Base-by-base conservation (phyloP, 371 early-diverging fungal species). In the Mucor sp. region DNA sequence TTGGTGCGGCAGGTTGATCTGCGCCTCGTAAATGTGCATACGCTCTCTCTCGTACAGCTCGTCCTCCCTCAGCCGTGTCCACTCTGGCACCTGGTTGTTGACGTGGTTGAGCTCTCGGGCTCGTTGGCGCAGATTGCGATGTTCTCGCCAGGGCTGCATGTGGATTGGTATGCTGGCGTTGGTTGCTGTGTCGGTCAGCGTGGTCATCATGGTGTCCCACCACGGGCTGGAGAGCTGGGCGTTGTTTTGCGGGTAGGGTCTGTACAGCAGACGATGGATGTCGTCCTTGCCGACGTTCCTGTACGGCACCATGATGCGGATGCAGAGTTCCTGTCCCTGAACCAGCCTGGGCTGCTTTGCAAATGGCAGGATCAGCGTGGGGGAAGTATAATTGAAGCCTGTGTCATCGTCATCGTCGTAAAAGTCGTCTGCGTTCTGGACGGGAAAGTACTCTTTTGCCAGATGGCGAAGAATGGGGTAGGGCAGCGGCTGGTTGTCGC, bases 11-110 rank as follows among this genome's bases (percentile, higher is more conserved):
- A 85, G 21, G 5, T 43, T 55, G 17, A 84, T 58, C 15, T 77
- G 74, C 8, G 79, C 80, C 60, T 85, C 83, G 62, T 87, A 87
- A 2, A 87, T 48, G 70, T 84, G 87, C 14, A 71, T 60, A 14
- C 58, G 48, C 14, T 65, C 59, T 23, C 81, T 68, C 48, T 80
- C 78, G 47, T 68, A 67, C 35, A 76, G 50, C 12, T 50, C 53
- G 4, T 69, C 71, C 27, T 73, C 70, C 12, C 70, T 37, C 5
- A 68, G 55, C 11, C 59, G 61, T 11, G 60, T 58, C 72, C 74
- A 79, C 28, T 66, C 73, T 11, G 80, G 80, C 25, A 67, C 41
- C 23, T 73, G 48, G 28, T 19, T 25, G 15, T 59, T 65, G 3
- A 65, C 50, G 19, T 67, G 11, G 3, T 66, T 69, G 8, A 63